Base-by-base conservation (phyloP, 2,329 filamentous ascomycete genomes). In the Apiospora kogelbergensis region DNA sequence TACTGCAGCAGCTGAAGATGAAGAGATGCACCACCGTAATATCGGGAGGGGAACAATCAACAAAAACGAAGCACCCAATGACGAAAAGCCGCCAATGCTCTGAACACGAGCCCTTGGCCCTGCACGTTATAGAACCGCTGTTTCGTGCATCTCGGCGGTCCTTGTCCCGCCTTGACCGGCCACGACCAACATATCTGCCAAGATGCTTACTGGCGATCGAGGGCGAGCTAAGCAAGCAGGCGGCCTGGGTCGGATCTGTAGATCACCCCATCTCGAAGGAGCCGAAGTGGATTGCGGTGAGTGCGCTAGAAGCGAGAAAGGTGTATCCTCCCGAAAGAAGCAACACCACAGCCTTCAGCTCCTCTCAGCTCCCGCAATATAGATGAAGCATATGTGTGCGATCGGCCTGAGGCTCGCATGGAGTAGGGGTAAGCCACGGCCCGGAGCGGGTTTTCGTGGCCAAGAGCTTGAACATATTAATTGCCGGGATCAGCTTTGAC, bases 81-180 rank as follows among this genome's bases (percentile, higher is more conserved):
- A 30, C 15, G 15, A 15, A 20, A 33, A 60, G 33, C 15, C 7
- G 53, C 53, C 53, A 60, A 60, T 60, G 3, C 30, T 57, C 30
- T 60, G 30, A 65, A 65, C 63, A 65, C 63, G 63, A 65, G 41
- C 22, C 44, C 63, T 65, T 65, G 63, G 41, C 40, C 24, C 41
- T 65, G 63, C 63, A 65, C 53, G 53, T 37, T 60, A n/a, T 60
- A 26, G 24, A 30, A 6, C 33, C 15, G 48, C 48, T 24, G 48
- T 57, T 57, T 57, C 48, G 48, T 57, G 26, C 26, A 57, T 57
- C 48, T 57, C 48, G 48, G 48, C 48, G 48, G 26, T 30, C 33
- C 48, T 33, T 57, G 48, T 57, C 26, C 48, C 48, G 48, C 48
- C 48, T 33, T 57, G 26, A 57, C 48, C 26, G 26, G 48, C 48